Percentiles rank a stretch among this genome's conserved stretches.
These are phyloP conservation scores for Eucommia ulmoides DNA, from an alignment of 257 asterid species.

Conservation along the genomic window DNA sequence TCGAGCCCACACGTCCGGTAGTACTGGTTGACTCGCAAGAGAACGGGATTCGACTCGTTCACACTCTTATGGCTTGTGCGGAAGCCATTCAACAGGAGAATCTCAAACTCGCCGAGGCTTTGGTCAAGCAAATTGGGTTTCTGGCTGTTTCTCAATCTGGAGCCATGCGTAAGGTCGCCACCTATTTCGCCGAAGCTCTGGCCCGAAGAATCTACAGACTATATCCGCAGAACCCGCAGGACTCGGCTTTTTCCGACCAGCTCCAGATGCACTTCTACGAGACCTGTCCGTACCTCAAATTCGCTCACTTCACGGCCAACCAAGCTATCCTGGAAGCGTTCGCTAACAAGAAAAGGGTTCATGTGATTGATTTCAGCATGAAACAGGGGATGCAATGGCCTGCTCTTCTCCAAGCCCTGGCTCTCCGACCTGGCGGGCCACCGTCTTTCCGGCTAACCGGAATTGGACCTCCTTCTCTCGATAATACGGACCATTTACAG, in stretches of 20 bases:
- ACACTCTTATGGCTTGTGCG: neutral
- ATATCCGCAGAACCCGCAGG: slow-evolving; percentile 2
- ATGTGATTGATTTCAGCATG: slow-evolving; percentile 45
- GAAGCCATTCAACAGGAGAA: neutral
- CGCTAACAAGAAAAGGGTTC: slow-evolving; percentile 23
- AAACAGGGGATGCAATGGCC: slow-evolving; percentile 59
- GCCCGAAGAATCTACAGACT: slow-evolving; percentile 4
- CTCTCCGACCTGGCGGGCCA: slow-evolving; percentile 20
- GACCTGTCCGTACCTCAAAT: slow-evolving; percentile 32
- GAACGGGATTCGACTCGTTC: slow-evolving; percentile 1
- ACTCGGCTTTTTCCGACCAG: neutral
- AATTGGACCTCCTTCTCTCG: slow-evolving; percentile 14
- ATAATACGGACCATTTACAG: neutral
- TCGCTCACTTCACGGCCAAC: slow-evolving; percentile 36
- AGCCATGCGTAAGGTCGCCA: slow-evolving; percentile 6
- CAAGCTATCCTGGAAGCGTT: slow-evolving; percentile 41
- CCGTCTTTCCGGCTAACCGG: slow-evolving; percentile 31
- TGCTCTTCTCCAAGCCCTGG: slow-evolving; percentile 44
- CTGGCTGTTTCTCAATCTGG: neutral
- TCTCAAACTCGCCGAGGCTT: neutral
- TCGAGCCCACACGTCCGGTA: neutral
- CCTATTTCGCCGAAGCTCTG: slow-evolving; percentile 7
- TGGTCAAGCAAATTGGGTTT: neutral
- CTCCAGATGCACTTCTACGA: slow-evolving; percentile 21
- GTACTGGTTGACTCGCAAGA: slow-evolving; percentile 1